Percentiles rank a stretch among this genome's conserved stretches.
Conservation (phyloP, 768 basidiomycete species). For the Tricholoma flavovirens region DNA sequence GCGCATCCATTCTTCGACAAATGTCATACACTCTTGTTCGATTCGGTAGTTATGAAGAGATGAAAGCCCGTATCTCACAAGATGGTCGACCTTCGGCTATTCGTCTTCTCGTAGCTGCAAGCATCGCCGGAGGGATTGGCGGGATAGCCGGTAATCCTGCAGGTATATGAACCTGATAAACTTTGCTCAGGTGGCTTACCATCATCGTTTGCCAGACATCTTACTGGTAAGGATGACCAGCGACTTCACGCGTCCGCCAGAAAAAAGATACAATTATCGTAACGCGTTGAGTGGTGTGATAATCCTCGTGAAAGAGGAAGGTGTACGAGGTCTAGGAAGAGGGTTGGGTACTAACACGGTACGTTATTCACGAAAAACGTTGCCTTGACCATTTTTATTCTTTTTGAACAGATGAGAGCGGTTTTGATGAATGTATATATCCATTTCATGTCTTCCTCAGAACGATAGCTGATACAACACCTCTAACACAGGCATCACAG, state of each 20-base stretch:
- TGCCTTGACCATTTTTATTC: not conserved
- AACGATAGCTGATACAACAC: not conserved
- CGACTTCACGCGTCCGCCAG: constrained; percentile 69
- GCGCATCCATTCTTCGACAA: constrained; percentile 79
- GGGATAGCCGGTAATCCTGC: constrained; percentile 85
- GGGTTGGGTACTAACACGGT: constrained; percentile 79
- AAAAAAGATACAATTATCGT: constrained; percentile 69
- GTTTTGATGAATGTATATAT: constrained; percentile 75
- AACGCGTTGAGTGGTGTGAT: constrained; percentile 76
- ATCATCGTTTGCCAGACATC: constrained; percentile 41
- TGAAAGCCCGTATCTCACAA: constrained; percentile 53
- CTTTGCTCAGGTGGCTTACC: constrained; percentile 1
- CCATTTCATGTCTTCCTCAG: constrained; percentile 3
- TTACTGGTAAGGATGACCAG: constrained; percentile 85
- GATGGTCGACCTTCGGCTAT: constrained; percentile 46
- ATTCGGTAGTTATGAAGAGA: constrained; percentile 74
- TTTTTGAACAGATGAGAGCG: constrained; percentile 45
- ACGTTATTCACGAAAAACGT: constrained; percentile 17
- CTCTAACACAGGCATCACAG: constrained; percentile 56
- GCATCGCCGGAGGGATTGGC: constrained; percentile 73
- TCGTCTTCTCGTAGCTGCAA: constrained; percentile 58
- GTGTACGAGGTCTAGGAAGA: constrained; percentile 58
- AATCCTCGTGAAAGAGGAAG: constrained; percentile 62
- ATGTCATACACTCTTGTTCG: constrained; percentile 90
- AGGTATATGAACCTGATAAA: constrained; percentile 30